These are phyloP conservation scores for Fonsecaea erecta DNA, from an alignment of 2,329 filamentous ascomycete species.

Conservation along the genomic window DNA sequence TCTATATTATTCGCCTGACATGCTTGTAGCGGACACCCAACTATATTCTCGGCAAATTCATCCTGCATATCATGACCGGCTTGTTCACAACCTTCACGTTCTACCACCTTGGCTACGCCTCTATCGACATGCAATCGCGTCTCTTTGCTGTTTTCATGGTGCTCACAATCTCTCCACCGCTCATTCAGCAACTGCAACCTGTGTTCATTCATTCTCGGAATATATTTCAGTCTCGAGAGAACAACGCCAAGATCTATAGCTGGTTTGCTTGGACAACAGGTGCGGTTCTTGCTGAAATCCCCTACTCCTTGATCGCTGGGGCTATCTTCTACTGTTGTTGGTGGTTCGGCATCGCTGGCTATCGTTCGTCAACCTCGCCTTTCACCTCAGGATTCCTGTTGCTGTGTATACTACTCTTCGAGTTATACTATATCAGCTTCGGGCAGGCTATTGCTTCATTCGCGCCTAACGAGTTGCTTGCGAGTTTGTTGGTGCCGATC, in stretches of 20 bases:
- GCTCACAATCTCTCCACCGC: conserved; percentile 71
- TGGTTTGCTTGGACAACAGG: conserved; percentile 73
- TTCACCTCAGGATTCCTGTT: conserved; percentile 62
- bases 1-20: conserved; percentile 4
- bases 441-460: conserved; percentile 71
- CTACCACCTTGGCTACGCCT: conserved; percentile 62
- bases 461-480: conserved; percentile 68
- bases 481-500: conserved; percentile 68
- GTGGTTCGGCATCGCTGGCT: conserved; percentile 64
- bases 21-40: conserved; percentile 58
- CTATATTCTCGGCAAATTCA: conserved; percentile 65
- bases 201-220: conserved; percentile 68
- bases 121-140: conserved; percentile 69
- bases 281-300: conserved; percentile 70
- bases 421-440: conserved; percentile 56
- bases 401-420: conserved; percentile 67
- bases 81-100: conserved; percentile 75
- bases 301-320: conserved; percentile 69
- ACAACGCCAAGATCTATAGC: conserved; percentile 78
- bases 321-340: conserved; percentile 69
- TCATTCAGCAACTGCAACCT: conserved; percentile 79
- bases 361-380: conserved; percentile 58
- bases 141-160: conserved; percentile 80
- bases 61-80: conserved; percentile 65
- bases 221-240: conserved; percentile 73